Evolutionary conservation across 140 eudicot genomes (phyloP), one percentile per base, ranked within the genome.

Genomic region (Oenanthe javanica): DNA sequence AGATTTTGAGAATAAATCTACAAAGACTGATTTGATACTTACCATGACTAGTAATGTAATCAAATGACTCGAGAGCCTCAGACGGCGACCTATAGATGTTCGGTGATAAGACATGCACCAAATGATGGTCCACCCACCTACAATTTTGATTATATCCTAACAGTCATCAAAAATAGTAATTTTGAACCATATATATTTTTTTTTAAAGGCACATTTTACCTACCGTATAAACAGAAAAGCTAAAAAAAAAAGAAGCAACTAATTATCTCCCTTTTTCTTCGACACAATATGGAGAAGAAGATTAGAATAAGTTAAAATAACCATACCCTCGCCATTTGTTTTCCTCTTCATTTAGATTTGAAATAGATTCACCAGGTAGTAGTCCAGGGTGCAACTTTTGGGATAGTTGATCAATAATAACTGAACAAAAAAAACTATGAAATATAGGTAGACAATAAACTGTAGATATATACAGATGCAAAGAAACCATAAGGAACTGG

Each of bases 61-160:
- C 97, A 81, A 94, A 94, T 57, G 98, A 94, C 86, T 94, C 97
- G 15, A 94, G 86, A 79, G 98, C 98, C 89, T 94, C 98, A 13
- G 93, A 80, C 21, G 94, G 75, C 71, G 86, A 80, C 83, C 98
- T 90, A 79, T 94, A 94, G 57, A 94, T 94, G 79, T 94, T 94
- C 77, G 98, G 98, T 57, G 98, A 94, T 48, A 94, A 81, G 42
- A 94, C 77, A 81, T 94, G 98, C 88, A 94, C 98, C 96, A 94
- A 85, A 76, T 94, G 94, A 76, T 86, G 81, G 87, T 94, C 98
- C 84, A 94, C 97, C 98, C 98, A 94, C 89, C 98, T 94, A 84
- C 85, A 88, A 64, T 54, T 52, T 63, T 54, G 23, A 54, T 54
- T 1, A 54, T 54, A 54, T 54, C 6, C 21, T 16, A 54, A 43